Percentiles rank a stretch among this genome's conserved stretches.
Evolutionary conservation across 2,329 filamentous ascomycete genomes (phyloP).

Genomic region (Ceratocystis papillata): DNA sequence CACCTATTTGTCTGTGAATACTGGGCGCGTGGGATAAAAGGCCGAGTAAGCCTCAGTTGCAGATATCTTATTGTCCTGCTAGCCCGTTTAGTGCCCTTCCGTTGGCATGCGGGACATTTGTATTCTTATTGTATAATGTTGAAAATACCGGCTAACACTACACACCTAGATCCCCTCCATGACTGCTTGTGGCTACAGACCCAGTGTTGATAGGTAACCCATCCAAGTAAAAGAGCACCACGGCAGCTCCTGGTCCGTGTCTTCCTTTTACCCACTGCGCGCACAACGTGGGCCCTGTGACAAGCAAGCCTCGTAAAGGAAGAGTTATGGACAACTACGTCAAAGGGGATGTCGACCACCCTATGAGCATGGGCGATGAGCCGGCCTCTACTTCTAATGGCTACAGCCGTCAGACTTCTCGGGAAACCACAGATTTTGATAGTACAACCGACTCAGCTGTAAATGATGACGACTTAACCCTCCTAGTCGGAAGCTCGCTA

Average conservation of each 20-base stretch:
- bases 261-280: neutral
- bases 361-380: slow-evolving; percentile 35
- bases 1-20: neutral
- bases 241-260: neutral
- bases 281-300: neutral
- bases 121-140: neutral
- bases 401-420: slow-evolving; percentile 18
- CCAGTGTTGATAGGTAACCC: neutral
- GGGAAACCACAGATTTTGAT: slow-evolving; percentile 19
- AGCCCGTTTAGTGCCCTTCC: too few relatives aligned
- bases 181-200: neutral
- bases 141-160: slow-evolving; percentile 1
- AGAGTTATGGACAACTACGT: slow-evolving; percentile 27
- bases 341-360: slow-evolving; percentile 38
- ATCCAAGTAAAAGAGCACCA: neutral
- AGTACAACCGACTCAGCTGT: slow-evolving; percentile 25
- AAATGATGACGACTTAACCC: slow-evolving; percentile 25
- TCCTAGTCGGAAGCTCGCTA: slow-evolving; percentile 27
- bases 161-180: slow-evolving; percentile 3
- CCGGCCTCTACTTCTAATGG: slow-evolving; percentile 19
- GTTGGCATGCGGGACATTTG: too few relatives aligned
- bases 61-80: neutral
- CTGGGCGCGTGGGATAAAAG: neutral
- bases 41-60: neutral
- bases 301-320: neutral